These are phyloP conservation scores for Ogataea saltuana DNA, from an alignment of 805 yeast genomes.

Conservation along the genomic window DNA sequence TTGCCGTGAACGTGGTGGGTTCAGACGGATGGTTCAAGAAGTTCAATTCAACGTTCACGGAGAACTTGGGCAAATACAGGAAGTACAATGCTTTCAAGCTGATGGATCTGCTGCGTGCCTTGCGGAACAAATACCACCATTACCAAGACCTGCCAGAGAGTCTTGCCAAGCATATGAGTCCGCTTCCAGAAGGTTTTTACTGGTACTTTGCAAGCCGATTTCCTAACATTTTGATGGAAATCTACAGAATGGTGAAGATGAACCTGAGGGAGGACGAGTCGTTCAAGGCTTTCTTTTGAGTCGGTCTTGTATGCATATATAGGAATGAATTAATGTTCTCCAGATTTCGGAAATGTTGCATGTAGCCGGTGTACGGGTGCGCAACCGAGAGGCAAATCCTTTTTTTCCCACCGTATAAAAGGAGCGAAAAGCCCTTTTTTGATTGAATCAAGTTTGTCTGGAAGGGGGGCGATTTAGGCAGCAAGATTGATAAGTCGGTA, in stretches of 20 bases:
- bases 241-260: constrained; percentile 60
- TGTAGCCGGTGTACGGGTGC: too few species aligned
- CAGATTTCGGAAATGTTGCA: too few species aligned
- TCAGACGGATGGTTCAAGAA: constrained; percentile 74
- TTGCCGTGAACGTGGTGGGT: constrained; percentile 64
- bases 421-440: too few species aligned
- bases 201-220: constrained; percentile 71
- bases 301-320: neutral
- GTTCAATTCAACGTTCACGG: constrained; percentile 73
- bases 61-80: constrained; percentile 86
- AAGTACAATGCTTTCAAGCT: constrained; percentile 78
- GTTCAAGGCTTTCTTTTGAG: constrained; percentile 45
- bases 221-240: constrained; percentile 76
- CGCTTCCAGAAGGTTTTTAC: constrained; percentile 84
- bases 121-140: constrained; percentile 93
- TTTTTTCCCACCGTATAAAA: too few species aligned
- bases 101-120: constrained; percentile 83
- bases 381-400: too few species aligned
- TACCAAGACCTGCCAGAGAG: constrained; percentile 81
- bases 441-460: too few species aligned
- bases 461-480: too few species aligned
- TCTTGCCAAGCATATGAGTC: constrained; percentile 66
- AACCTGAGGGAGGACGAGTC: constrained; percentile 65
- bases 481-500: too few species aligned
- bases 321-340: too few species aligned